Evolutionary conservation across 306 rosid genomes (phyloP), one percentile per base, ranked within the genome.

Genomic region (Glycine tomentella): DNA sequence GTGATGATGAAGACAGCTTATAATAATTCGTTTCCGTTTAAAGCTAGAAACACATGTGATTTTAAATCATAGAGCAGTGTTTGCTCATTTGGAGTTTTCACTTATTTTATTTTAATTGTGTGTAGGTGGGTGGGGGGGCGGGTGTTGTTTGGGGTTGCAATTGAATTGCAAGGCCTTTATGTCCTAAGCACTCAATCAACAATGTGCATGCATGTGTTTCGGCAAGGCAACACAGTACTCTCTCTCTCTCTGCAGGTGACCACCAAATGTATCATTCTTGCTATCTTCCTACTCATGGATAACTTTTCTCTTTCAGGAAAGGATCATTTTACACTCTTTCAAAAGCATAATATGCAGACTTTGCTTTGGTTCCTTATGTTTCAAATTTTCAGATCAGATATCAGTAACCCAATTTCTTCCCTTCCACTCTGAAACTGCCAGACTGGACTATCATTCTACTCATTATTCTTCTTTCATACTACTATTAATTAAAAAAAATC

Each of bases 231-330:
- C 36, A 56, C 52, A 48, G 4, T 4, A 34, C 38, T 34, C 14
- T 3, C 45, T 33, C 40, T 25, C 31, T 3, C n/a, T 2, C 34
- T 38, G 20, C n/a, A 66, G 34, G 73, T 83, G 82, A 78, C 82
- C 85, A 81, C 75, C 72, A 81, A 77, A 69, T 64, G 17, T 62
- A 61, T 73, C 38, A 34, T 34, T 79, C 89, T 81, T 91, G 85
- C 90, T 81, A 83, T 71, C 77, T 86, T 87, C 79, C 74, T 86
- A 78, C 87, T 87, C 91, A 87, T 82, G 52, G 57, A 38, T 57
- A 53, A 53, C 58, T 59, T 56, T 87, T 78, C 53, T 51, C 59
- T 66, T 63, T 79, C 82, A 34, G 38, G 38, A 34, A 34, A 77
- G 80, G 80, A 85, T 81, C 87, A 74, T 85, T 83, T 66, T 77